These are phyloP conservation scores for Penicillium soppii DNA, from an alignment of 495 filamentous ascomycete species.

Conservation along the genomic window DNA sequence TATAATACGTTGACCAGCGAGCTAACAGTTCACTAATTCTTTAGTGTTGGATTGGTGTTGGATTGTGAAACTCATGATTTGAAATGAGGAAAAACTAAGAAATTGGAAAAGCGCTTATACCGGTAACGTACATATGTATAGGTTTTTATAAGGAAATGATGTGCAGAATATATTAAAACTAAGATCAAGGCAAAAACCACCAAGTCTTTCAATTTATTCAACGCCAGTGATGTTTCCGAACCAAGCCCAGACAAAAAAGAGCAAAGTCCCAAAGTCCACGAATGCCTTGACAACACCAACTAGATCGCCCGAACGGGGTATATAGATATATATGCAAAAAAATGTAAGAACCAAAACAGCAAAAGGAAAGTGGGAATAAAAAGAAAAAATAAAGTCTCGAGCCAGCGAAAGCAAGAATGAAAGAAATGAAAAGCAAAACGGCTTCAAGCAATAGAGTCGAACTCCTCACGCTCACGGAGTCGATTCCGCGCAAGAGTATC, in stretches of 20 bases:
- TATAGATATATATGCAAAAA: slow-evolving; percentile 30
- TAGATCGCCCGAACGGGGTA: slow-evolving; percentile 27
- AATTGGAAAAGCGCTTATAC: no score
- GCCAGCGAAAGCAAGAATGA: slow-evolving; percentile 3
- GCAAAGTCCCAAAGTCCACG: neutral
- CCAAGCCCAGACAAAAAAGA: neutral
- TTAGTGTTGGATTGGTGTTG: no score
- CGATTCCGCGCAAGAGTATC: slow-evolving; percentile 85
- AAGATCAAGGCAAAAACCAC: slow-evolving; percentile 2
- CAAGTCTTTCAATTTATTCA: slow-evolving; percentile 21
- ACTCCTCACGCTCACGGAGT: slow-evolving; percentile 70
- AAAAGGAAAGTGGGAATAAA: slow-evolving; percentile 9
- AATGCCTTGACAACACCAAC: slow-evolving; percentile 23
- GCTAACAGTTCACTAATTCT: neutral
- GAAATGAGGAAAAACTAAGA: no score
- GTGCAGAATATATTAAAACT: neutral
- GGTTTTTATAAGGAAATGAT: neutral
- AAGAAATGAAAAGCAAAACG: slow-evolving; percentile 10
- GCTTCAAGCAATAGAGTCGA: slow-evolving; percentile 50
- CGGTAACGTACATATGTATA: no score
- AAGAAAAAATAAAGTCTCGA: neutral
- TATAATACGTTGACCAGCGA: neutral
- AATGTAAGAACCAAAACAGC: slow-evolving; percentile 13
- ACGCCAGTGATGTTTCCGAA: slow-evolving; percentile 12
- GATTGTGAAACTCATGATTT: no score